Evolutionary conservation across 2,329 filamentous ascomycete genomes (phyloP).

Genomic region (Fusarium sp.): DNA sequence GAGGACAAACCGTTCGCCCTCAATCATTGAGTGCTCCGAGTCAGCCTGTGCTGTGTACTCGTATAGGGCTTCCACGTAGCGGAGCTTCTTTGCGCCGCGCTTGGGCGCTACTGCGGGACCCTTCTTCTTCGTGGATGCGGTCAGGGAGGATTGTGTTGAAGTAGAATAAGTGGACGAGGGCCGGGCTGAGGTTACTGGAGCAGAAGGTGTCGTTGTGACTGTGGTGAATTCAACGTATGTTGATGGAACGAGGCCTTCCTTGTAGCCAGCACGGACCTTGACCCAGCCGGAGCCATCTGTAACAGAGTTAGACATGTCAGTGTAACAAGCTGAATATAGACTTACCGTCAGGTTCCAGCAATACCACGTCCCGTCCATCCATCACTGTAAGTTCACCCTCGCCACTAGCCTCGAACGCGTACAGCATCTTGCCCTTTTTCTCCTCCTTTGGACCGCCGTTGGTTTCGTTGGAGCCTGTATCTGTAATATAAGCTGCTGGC

Average conservation of each 20-base stretch:
- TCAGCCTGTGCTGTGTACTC: constrained; percentile 90
- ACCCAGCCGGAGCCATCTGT: constrained; percentile 93
- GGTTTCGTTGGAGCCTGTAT: constrained; percentile 65
- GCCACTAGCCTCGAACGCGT: constrained; percentile 83
- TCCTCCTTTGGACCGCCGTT: constrained; percentile 59
- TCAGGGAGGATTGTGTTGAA: constrained; percentile 62
- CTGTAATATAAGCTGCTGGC: constrained; percentile 81
- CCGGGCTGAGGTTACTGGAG: constrained; percentile 64
- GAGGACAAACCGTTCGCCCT: constrained; percentile 92
- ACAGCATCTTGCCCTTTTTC: constrained; percentile 88
- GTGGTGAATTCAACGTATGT: constrained; percentile 81
- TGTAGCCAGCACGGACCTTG: constrained; percentile 80
- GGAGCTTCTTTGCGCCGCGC: constrained; percentile 91
- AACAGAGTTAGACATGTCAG: constrained; percentile 24
- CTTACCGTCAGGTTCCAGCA: constrained; percentile 91
- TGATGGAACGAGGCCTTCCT: constrained; percentile 88
- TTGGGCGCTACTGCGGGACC: constrained; percentile 92
- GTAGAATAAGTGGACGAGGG: constrained; percentile 84
- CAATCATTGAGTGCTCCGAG: constrained; percentile 88
- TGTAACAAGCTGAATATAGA: neutral
- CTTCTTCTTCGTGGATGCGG: constrained; percentile 77
- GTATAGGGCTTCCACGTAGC: constrained; percentile 93
- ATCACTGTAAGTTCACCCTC: constrained; percentile 85
- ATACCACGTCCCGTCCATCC: constrained; percentile 81
- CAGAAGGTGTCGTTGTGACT: constrained; percentile 55